Percentiles rank a stretch among this genome's conserved stretches.
These are phyloP conservation scores for Pleurotus cornucopiae DNA, from an alignment of 768 basidiomycete genomes.

Conservation along the genomic window DNA sequence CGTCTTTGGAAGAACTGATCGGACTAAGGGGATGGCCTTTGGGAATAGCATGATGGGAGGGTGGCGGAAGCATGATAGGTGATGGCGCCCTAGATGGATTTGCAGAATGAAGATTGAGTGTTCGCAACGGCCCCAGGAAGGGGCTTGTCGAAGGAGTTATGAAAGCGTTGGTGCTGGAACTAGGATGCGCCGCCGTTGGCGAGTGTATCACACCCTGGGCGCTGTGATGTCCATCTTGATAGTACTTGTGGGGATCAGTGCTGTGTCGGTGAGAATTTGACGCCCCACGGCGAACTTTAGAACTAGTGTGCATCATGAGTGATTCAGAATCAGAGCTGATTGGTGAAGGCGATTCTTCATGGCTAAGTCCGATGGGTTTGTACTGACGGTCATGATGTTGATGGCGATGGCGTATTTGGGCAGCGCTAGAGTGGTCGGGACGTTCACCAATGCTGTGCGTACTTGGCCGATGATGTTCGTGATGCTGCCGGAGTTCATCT, in stretches of 20 bases:
- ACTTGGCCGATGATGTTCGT: background rate
- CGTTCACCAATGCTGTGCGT: background rate
- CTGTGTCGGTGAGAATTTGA: background rate
- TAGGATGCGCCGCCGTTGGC: slow-evolving; percentile 23
- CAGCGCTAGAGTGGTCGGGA: background rate
- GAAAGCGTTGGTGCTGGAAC: slow-evolving; percentile 13
- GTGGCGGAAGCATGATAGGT: slow-evolving; percentile 61
- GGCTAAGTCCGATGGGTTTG: slow-evolving; percentile 13
- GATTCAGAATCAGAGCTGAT: slow-evolving; percentile 64
- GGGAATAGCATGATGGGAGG: slow-evolving; percentile 12
- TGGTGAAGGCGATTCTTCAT: slow-evolving; percentile 67
- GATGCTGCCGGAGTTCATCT: slow-evolving; percentile 1
- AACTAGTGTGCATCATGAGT: slow-evolving; percentile 29
- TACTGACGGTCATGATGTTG: slow-evolving; percentile 21
- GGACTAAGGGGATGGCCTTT: slow-evolving; percentile 16
- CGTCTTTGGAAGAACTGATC: slow-evolving; percentile 9
- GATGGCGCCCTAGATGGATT: slow-evolving; percentile 70
- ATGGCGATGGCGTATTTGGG: slow-evolving; percentile 23
- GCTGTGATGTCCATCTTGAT: slow-evolving; percentile 19
- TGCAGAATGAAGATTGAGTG: slow-evolving; percentile 70
- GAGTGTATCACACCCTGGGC: background rate
- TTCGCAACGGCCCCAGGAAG: slow-evolving; percentile 74
- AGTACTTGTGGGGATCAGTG: slow-evolving; percentile 24
- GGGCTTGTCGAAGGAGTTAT: slow-evolving; percentile 74
- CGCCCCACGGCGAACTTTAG: slow-evolving; percentile 14